Percentiles rank a stretch among this genome's conserved stretches.
These are phyloP conservation scores for Fusarium palustre DNA, from an alignment of 2,329 filamentous ascomycete genomes.

Conservation along the genomic window DNA sequence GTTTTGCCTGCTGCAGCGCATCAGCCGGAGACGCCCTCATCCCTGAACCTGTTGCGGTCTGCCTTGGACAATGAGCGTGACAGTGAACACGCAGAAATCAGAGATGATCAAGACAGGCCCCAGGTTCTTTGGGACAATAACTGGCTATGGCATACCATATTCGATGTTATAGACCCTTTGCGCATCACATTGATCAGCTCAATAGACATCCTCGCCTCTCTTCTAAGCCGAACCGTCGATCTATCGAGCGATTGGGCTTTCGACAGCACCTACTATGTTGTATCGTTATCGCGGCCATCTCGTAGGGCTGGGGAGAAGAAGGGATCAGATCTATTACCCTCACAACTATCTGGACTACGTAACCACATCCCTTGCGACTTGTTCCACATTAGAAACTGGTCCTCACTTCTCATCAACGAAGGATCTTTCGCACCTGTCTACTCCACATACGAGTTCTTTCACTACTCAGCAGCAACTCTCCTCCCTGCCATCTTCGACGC, in stretches of 20 bases:
- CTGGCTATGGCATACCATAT: constrained; percentile 68
- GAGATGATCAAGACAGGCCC: constrained; percentile 23
- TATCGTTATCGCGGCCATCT: constrained; percentile 59
- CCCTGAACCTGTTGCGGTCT: constrained; percentile 47
- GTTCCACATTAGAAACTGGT: constrained; percentile 73
- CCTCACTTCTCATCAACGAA: constrained; percentile 75
- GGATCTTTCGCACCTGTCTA: constrained; percentile 79
- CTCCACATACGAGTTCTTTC: constrained; percentile 77
- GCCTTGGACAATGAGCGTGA: constrained; percentile 18
- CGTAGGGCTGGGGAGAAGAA: background rate
- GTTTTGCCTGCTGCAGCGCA: constrained; percentile 47
- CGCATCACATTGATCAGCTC: constrained; percentile 70
- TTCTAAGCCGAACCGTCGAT: constrained; percentile 69
- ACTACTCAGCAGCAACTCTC: constrained; percentile 72
- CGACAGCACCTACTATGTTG: constrained; percentile 70
- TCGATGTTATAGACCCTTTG: constrained; percentile 64
- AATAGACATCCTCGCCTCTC: constrained; percentile 69
- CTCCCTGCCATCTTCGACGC: constrained; percentile 63
- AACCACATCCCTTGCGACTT: constrained; percentile 54
- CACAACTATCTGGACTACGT: constrained; percentile 16
- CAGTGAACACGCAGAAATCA: constrained; percentile 35
- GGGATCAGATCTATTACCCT: constrained; percentile 21
- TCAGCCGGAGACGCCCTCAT: constrained; percentile 29
- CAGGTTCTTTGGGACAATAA: constrained; percentile 49
- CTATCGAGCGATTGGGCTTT: constrained; percentile 73